Evolutionary conservation across 352 stramenopile species (phyloP).

Genomic region (Phytophthora palmivora): DNA sequence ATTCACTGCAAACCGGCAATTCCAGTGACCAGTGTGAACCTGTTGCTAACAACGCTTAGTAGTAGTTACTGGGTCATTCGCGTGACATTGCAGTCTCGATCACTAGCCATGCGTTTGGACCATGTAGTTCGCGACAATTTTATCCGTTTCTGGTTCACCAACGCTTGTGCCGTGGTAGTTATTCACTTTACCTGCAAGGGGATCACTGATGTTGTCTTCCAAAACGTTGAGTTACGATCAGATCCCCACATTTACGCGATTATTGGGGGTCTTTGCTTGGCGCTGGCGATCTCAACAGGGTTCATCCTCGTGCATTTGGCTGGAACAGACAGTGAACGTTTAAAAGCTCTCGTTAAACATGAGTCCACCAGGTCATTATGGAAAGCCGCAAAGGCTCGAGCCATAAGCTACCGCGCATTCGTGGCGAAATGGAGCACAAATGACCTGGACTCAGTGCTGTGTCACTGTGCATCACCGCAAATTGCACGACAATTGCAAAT

Average conservation of each 20-base stretch:
- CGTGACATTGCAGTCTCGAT: conserved; percentile 44
- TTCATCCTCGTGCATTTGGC: conserved; percentile 35
- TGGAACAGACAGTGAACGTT: conserved; percentile 4
- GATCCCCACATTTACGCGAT: conserved; percentile 50
- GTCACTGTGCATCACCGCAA: conserved; percentile 35
- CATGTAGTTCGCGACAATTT: conserved; percentile 32
- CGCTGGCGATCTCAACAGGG: conserved; percentile 29
- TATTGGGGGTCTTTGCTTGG: conserved; percentile 31
- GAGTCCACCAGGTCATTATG: conserved; percentile 2
- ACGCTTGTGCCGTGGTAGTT: conserved; percentile 22
- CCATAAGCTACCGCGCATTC: conserved; percentile 27
- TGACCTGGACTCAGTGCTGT: conserved; percentile 26
- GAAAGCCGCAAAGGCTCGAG: neutral
- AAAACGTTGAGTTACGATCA: conserved; percentile 34
- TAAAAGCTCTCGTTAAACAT: neutral
- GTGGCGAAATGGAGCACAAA: conserved; percentile 28
- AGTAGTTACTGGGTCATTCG: conserved; percentile 48
- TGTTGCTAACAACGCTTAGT: conserved; percentile 44
- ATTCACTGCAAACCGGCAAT: conserved; percentile 45
- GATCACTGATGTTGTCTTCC: conserved; percentile 21
- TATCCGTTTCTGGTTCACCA: conserved; percentile 35
- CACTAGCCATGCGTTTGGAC: conserved; percentile 30
- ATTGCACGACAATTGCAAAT: conserved; percentile 38
- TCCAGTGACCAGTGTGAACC: conserved; percentile 34
- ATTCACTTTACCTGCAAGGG: conserved; percentile 47